These are phyloP conservation scores for Cladobotryum mycophilum DNA, from an alignment of 2,329 filamentous ascomycete species.

Conservation along the genomic window DNA sequence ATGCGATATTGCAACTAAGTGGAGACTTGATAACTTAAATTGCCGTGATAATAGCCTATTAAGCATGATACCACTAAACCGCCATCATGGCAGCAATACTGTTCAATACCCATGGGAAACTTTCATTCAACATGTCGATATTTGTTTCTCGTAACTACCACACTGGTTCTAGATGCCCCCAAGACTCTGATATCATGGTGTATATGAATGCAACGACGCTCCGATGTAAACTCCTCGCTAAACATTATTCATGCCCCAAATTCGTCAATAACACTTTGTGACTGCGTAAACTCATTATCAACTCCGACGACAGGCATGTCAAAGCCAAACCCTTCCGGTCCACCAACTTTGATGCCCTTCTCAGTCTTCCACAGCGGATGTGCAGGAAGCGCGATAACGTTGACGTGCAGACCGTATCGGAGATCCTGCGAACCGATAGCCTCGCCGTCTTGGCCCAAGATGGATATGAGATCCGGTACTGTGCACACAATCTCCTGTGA, in stretches of 20 bases:
- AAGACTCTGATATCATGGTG: too few species aligned
- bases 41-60: too few species aligned
- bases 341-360: constrained; percentile 27
- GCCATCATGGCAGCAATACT: too few species aligned
- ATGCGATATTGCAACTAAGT: constrained; percentile 6
- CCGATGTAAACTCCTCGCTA: too few species aligned
- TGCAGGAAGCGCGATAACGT: constrained; percentile 43
- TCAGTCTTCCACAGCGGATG: constrained; percentile 44
- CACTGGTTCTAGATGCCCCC: too few species aligned
- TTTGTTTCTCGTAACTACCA: neutral
- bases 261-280: constrained; percentile 39
- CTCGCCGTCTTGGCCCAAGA: constrained; percentile 38
- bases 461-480: constrained; percentile 31
- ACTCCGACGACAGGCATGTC: constrained; percentile 24
- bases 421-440: constrained; percentile 45
- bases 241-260: constrained; percentile 5
- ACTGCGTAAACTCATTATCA: constrained; percentile 36
- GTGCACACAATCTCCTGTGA: constrained; percentile 28
- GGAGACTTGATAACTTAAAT: too few species aligned
- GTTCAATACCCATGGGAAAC: too few species aligned
- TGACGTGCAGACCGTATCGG: constrained; percentile 44
- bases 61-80: too few species aligned
- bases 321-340: constrained; percentile 28
- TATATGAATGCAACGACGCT: too few species aligned
- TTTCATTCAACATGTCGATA: too few species aligned